Percentiles rank a stretch among this genome's conserved stretches.
Conservation (phyloP, 768 basidiomycete species). For the Gloeopeniophorella convolvens region DNA sequence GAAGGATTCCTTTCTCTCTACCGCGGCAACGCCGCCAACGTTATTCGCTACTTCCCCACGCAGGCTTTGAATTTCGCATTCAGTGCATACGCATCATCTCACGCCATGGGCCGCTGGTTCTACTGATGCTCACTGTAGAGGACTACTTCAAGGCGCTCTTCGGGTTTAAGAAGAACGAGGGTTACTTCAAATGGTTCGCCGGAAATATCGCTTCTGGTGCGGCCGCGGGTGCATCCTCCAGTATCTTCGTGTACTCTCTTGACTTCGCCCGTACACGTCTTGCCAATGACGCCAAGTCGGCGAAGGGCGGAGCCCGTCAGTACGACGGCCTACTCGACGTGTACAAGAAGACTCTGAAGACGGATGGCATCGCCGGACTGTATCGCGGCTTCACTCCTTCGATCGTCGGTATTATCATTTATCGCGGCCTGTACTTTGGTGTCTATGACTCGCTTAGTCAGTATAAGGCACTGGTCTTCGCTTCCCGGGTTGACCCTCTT, state of each 20-base stretch:
- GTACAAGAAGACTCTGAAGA: constrained; percentile 94
- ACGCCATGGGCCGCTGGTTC: not conserved
- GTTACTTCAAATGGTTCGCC: constrained; percentile 98
- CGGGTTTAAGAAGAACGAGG: constrained; percentile 96
- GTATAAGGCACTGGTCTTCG: constrained; percentile 29
- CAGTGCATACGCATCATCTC: constrained; percentile 54
- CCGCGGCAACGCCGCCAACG: constrained; percentile 99
- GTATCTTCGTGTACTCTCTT: constrained; percentile 99
- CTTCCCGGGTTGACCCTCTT: constrained; percentile 21
- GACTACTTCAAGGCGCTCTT: constrained; percentile 99
- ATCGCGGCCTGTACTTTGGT: constrained; percentile 99
- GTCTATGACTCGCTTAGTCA: constrained; percentile 88
- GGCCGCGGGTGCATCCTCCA: constrained; percentile 97
- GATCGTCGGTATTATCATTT: constrained; percentile 98
- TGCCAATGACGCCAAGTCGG: constrained; percentile 94
- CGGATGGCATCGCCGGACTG: constrained; percentile 97
- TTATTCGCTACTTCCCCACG: constrained; percentile 99
- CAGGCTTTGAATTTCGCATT: constrained; percentile 99
- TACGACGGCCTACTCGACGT: constrained; percentile 99
- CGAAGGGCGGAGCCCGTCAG: constrained; percentile 88
- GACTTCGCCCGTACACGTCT: constrained; percentile 99
- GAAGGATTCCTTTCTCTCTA: constrained; percentile 95
- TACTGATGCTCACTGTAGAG: constrained; percentile 46
- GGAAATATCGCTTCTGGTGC: constrained; percentile 98
- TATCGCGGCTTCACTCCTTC: constrained; percentile 99